Conservation (phyloP, 1,139 yeast species). For the Lipomyces yarrowii region DNA sequence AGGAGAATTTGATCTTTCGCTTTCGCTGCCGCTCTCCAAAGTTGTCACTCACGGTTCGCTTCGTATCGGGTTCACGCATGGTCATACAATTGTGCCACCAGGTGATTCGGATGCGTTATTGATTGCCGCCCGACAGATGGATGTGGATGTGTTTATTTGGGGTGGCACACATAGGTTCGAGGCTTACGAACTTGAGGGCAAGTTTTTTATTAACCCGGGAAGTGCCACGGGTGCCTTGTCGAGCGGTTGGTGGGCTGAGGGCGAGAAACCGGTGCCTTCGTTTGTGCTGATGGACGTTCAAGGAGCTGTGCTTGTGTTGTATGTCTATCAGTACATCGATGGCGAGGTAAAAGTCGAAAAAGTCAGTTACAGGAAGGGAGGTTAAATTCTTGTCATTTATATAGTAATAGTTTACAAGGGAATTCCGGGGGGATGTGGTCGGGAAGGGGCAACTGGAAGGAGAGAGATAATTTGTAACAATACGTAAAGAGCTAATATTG, state of each 20-base stretch:
- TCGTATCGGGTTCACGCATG: conserved; percentile 82
- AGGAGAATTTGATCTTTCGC: conserved; percentile 66
- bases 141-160: conserved; percentile 90
- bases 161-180: conserved; percentile 96
- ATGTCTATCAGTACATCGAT: conserved; percentile 77
- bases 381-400: conserved; percentile 13
- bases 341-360: conserved; percentile 92
- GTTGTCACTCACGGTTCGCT: conserved; percentile 71
- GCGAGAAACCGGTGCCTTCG: conserved; percentile 63
- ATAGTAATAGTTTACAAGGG: conserved; percentile 17
- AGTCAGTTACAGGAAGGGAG: conserved; percentile 74
- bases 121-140: conserved; percentile 84
- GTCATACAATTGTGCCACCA: conserved; percentile 80
- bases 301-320: conserved; percentile 74
- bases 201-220: conserved; percentile 92
- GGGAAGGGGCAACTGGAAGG: no score
- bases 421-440: no score
- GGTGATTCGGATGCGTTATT: conserved; percentile 84
- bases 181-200: conserved; percentile 89
- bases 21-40: conserved; percentile 60
- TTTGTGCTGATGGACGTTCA: conserved; percentile 86
- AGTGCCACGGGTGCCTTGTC: conserved; percentile 91
- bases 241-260: conserved; percentile 52
- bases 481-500: neutral
- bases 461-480: neutral